phyloP scores from a whole-genome alignment of 2,329 filamentous ascomycete genomes.

The Colletotrichum orbiculare region DNA sequence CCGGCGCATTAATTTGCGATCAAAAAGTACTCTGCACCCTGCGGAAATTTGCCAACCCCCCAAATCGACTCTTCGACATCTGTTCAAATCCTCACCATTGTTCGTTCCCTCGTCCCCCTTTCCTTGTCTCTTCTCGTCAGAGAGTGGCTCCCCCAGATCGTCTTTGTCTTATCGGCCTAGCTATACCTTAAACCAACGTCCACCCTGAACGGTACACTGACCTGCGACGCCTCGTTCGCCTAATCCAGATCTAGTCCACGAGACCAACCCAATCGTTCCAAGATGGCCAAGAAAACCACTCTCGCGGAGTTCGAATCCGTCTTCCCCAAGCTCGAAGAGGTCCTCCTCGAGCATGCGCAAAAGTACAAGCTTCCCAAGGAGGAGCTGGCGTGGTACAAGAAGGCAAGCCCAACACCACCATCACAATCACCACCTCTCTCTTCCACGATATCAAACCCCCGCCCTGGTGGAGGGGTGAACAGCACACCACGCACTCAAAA shows the following conservation, averaged over 20 bases:
- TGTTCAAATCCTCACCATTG: neutral
- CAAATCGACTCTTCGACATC: conserved; percentile 2
- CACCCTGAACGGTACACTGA: neutral
- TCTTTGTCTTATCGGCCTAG: neutral
- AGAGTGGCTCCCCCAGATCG: neutral
- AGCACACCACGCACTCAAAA: neutral
- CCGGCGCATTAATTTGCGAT: conserved; percentile 29
- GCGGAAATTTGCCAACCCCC: conserved; percentile 28
- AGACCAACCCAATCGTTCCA: conserved; percentile 38
- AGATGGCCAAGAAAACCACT: conserved; percentile 77
- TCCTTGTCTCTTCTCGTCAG: conserved; percentile 5
- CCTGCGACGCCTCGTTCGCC: conserved; percentile 16
- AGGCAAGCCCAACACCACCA: conserved; percentile 61
- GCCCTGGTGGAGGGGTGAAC: neutral
- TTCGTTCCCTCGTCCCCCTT: conserved; percentile 7
- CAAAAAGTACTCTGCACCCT: conserved; percentile 12
- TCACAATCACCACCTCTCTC: neutral
- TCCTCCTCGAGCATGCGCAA: conserved; percentile 81
- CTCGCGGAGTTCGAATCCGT: conserved; percentile 89
- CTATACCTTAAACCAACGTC: neutral
- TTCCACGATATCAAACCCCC: neutral
- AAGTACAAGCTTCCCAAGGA: conserved; percentile 85
- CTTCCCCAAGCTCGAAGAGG: conserved; percentile 87
- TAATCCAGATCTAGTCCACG: neutral
- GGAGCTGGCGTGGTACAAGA: conserved; percentile 87